Conservation (phyloP, 1,284 basidiomycete species). For the Calocybe gambosa region DNA sequence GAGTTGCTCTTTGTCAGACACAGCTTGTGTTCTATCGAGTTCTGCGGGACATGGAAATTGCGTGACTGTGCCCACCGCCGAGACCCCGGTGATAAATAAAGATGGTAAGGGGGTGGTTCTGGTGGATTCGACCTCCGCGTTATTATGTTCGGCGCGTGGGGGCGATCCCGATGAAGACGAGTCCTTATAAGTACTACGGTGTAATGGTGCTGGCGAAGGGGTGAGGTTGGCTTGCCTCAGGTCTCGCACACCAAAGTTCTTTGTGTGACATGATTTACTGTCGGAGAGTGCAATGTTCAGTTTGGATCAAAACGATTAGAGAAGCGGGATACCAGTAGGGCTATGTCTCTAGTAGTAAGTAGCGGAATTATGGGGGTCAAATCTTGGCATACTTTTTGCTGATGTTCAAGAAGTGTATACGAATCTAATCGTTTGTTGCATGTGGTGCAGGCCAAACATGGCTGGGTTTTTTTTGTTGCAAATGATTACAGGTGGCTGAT, state of each 20-base stretch:
- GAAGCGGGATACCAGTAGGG: constrained; percentile 52
- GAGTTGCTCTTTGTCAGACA: neutral
- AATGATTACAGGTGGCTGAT: neutral
- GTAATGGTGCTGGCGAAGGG: constrained; percentile 19
- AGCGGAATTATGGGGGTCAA: constrained; percentile 4
- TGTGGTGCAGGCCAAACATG: constrained; percentile 63
- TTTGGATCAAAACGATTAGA: constrained; percentile 1
- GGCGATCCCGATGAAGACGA: constrained; percentile 18
- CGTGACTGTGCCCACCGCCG: neutral
- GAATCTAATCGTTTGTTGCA: constrained; percentile 75
- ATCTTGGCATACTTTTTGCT: constrained; percentile 54
- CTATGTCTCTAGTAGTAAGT: constrained; percentile 26
- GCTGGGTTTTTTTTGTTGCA: constrained; percentile 41
- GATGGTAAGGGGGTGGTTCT: neutral
- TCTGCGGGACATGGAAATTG: neutral
- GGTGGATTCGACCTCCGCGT: neutral
- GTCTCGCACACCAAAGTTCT: constrained; percentile 66
- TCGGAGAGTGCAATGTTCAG: constrained; percentile 1
- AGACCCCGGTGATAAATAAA: neutral
- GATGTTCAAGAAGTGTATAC: constrained; percentile 65
- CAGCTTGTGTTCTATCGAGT: neutral
- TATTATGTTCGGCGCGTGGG: neutral
- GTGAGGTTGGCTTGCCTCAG: constrained; percentile 71
- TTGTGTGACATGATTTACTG: constrained; percentile 71
- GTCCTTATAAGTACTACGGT: constrained; percentile 13